Conservation (phyloP, 306 rosid genomes). For the Cucurbita maxima region DNA sequence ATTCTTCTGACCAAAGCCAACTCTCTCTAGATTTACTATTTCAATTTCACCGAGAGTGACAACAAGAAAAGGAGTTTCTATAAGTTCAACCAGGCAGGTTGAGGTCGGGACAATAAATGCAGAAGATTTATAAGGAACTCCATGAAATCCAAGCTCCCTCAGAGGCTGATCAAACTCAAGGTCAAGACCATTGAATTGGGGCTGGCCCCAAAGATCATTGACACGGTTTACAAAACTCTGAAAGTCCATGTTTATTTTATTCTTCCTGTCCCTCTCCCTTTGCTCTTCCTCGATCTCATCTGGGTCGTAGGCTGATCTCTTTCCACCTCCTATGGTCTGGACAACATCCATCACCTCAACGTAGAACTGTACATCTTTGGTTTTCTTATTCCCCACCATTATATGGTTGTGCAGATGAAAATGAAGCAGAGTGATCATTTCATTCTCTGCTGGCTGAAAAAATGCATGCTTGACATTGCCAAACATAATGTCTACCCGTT, state of each 20-base stretch:
- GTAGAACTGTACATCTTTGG: slow-evolving; percentile 85
- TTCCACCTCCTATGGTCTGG: slow-evolving; percentile 78
- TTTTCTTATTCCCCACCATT: slow-evolving; percentile 92
- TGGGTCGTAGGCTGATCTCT: slow-evolving; percentile 87
- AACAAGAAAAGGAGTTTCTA: slow-evolving; percentile 85
- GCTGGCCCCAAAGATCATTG: slow-evolving; percentile 88
- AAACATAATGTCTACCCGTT: slow-evolving; percentile 75
- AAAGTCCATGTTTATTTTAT: slow-evolving; percentile 71
- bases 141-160: slow-evolving; percentile 94
- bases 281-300: slow-evolving; percentile 98
- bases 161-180: slow-evolving; percentile 93
- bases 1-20: slow-evolving; percentile 98
- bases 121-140: slow-evolving; percentile 82
- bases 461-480: slow-evolving; percentile 78
- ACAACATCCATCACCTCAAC: slow-evolving; percentile 92
- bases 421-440: slow-evolving; percentile 88
- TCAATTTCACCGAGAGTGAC: slow-evolving; percentile 83
- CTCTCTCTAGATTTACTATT: slow-evolving; percentile 89
- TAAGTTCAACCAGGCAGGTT: slow-evolving; percentile 75
- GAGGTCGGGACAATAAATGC: slow-evolving; percentile 86
- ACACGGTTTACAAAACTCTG: slow-evolving; percentile 81
- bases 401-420: slow-evolving; percentile 90
- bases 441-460: slow-evolving; percentile 98
- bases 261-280: slow-evolving; percentile 84
- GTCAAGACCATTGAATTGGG: slow-evolving; percentile 67